Percentiles rank a stretch among this genome's conserved stretches.
Evolutionary conservation across 805 yeast genomes (phyloP).

Genomic region (Brettanomyces custersianus): DNA sequence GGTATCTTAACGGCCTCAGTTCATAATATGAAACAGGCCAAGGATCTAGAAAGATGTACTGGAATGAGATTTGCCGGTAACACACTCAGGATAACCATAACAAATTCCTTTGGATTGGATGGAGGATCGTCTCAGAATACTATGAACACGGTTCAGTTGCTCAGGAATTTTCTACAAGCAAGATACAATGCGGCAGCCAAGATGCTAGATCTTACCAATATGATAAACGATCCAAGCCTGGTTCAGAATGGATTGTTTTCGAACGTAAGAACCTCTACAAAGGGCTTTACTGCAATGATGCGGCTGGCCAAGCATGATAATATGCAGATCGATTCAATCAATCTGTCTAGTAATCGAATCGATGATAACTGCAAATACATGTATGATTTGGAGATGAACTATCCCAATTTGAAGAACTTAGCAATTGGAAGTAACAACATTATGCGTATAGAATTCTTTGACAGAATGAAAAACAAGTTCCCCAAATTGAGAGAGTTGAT

Average conservation of each 20-base stretch:
- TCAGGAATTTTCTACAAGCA: slow-evolving; percentile 50
- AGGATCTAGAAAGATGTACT: slow-evolving; percentile 46
- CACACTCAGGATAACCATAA: slow-evolving; percentile 43
- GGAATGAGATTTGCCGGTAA: slow-evolving; percentile 83
- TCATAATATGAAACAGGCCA: slow-evolving; percentile 44
- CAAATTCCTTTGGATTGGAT: slow-evolving; percentile 9
- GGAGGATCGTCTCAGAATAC: slow-evolving; percentile 9
- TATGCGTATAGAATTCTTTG: slow-evolving; percentile 48
- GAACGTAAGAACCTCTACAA: slow-evolving; percentile 39
- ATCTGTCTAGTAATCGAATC: slow-evolving; percentile 57
- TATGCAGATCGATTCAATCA: slow-evolving; percentile 60
- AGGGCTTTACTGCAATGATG: slow-evolving; percentile 86
- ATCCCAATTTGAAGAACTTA: slow-evolving; percentile 69
- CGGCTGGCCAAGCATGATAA: slow-evolving; percentile 53
- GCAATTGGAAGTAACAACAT: slow-evolving; percentile 74
- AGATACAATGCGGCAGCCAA: slow-evolving; percentile 60
- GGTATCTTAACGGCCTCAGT: slow-evolving; percentile 52
- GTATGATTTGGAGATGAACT: slow-evolving; percentile 59
- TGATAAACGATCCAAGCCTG: slow-evolving; percentile 56
- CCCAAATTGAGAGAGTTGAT: slow-evolving; percentile 65
- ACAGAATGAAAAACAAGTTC: slow-evolving; percentile 71
- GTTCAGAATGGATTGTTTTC: slow-evolving; percentile 52
- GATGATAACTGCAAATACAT: slow-evolving; percentile 49
- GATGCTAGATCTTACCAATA: slow-evolving; percentile 60
- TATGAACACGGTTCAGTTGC: slow-evolving; percentile 46